These are phyloP conservation scores for Cubamyces sp. DNA, from an alignment of 768 basidiomycete genomes.

Conservation along the genomic window DNA sequence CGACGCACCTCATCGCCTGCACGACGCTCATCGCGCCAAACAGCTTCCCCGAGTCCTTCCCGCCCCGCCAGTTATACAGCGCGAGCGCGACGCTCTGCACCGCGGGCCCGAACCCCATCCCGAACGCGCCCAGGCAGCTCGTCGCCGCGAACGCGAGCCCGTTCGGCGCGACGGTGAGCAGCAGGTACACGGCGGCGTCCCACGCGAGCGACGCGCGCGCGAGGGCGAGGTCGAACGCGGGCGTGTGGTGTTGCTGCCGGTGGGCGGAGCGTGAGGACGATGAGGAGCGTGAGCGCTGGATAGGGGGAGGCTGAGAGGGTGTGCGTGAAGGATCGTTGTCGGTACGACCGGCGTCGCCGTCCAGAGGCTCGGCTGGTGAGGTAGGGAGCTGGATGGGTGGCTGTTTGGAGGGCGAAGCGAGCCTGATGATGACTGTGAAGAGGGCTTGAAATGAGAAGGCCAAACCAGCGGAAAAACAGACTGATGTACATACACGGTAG, in stretches of 20 bases:
- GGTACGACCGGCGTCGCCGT: background rate
- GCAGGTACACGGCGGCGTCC: constrained; percentile 59
- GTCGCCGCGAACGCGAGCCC: constrained; percentile 55
- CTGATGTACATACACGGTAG: constrained; percentile 57
- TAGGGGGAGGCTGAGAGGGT: constrained; percentile 1
- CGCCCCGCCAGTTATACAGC: constrained; percentile 56
- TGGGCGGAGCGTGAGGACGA: constrained; percentile 18
- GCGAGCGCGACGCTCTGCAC: constrained; percentile 73
- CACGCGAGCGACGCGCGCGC: constrained; percentile 63
- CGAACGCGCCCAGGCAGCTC: constrained; percentile 57
- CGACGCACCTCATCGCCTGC: constrained; percentile 63
- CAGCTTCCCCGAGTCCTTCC: constrained; percentile 69
- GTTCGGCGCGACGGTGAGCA: constrained; percentile 44
- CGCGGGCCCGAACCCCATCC: constrained; percentile 66
- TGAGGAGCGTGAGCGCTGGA: constrained; percentile 12
- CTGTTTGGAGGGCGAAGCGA: constrained; percentile 49
- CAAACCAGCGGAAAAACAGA: background rate
- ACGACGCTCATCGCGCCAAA: constrained; percentile 83
- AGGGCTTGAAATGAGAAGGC: background rate
- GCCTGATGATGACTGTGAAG: constrained; percentile 55
- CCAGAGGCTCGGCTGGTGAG: constrained; percentile 30
- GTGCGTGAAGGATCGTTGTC: background rate
- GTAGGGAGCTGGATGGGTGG: constrained; percentile 33
- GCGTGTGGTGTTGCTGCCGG: constrained; percentile 38
- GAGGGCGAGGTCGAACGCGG: constrained; percentile 70